Evolutionary conservation across 2,329 filamentous ascomycete genomes (phyloP), one percentile per base, ranked within the genome.

Genomic region (Ceratocystis lukuohia): DNA sequence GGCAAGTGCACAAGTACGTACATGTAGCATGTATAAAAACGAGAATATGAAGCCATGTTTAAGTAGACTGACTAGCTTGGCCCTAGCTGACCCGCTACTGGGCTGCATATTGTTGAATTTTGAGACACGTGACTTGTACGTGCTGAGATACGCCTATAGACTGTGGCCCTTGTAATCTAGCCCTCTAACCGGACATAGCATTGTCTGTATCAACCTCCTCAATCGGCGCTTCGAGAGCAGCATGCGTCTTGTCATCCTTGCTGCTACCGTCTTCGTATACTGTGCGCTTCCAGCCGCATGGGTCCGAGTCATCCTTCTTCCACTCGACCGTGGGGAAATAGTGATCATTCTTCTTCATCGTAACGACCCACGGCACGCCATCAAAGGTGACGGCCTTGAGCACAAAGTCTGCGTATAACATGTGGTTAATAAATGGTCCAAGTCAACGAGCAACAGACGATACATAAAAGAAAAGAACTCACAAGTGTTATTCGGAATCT

Each of bases 311-410:
- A 69, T 88, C 85, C 74, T 87, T 87, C 75, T 85, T 82, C 80
- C 84, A 87, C 72, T 88, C 86, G 75, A 84, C 83, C 0, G 84
- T 88, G 0, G 86, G 85, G 76, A 88, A 88, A 75, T 99, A 99
- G 76, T 99, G 94, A 74, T 99, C 93, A 71, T 96, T 96, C 83
- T 97, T 97, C 85, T 99, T 99, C 89, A 99, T 96, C 7, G 94
- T 99, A 48, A 95, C 90, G n/a, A 99, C 91, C 91, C 94, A 99
- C 2, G 93, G 93, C 8, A 99, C 91, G 72, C 95, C 96, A 75
- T 99, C 94, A 73, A 99, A 99, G 0, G 94, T 97, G 75, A 97
- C 91, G n/a, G 94, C 91, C 75, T 93, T 92, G 65, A 99, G 81
- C 20, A 94, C 87, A 85, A 99, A 99, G 77, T 99, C 85, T 88